Evolutionary conservation across 106 monocot genomes (phyloP).

Genomic region (Gastrodia elata): DNA sequence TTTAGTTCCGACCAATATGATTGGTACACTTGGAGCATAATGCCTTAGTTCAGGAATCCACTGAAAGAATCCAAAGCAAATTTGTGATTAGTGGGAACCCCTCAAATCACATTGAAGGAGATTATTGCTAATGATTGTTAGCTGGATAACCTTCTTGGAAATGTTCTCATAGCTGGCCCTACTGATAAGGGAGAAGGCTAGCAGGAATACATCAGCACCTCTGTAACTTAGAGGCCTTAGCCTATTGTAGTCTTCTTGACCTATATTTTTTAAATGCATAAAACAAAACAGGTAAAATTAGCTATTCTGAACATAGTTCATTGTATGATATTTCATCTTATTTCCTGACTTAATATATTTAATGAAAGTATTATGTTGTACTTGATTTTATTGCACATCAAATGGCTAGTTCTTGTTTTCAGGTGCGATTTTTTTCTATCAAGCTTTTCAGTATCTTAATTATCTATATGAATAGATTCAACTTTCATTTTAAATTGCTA

Average conservation of each 20-base stretch:
- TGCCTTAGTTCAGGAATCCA: conserved; percentile 73
- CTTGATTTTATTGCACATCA: no score
- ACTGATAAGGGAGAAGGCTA: conserved; percentile 75
- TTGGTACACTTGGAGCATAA: conserved; percentile 72
- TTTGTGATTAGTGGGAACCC: neutral
- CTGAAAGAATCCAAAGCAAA: conserved; percentile 20
- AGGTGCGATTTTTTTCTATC: no score
- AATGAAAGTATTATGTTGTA: neutral
- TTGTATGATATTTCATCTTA: no score
- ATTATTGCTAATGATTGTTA: neutral
- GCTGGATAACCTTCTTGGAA: conserved; percentile 46
- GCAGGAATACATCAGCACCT: conserved; percentile 80
- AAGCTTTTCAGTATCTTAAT: no score
- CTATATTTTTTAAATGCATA: conserved; percentile 15
- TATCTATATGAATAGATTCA: neutral
- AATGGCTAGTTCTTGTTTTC: no score
- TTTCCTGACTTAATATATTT: no score
- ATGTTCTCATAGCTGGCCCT: conserved; percentile 77
- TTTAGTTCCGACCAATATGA: conserved; percentile 64
- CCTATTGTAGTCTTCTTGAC: conserved; percentile 78
- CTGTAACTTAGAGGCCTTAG: conserved; percentile 82
- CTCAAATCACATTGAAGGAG: neutral
- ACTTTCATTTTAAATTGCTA: no score
- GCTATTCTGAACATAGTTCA: neutral
- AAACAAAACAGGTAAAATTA: neutral